Evolutionary conservation across 2,329 filamentous ascomycete species (phyloP).

Genomic region (Sporothrix pallida): DNA sequence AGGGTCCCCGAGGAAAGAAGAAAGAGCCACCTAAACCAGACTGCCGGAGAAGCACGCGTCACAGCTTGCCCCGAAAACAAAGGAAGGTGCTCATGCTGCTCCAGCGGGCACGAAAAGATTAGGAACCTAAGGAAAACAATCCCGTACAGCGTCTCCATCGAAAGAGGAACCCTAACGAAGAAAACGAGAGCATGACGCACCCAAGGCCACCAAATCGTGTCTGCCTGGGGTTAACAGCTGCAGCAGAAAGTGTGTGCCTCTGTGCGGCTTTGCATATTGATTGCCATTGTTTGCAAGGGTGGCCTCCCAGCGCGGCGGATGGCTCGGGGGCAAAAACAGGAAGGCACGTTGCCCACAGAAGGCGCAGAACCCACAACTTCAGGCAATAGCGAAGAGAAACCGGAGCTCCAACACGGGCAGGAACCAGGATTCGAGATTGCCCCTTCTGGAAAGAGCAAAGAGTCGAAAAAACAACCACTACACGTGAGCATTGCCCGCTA

Average conservation of each 20-base stretch:
- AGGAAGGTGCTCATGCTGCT: not conserved
- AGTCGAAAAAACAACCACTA: not conserved
- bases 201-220: constrained; percentile 4
- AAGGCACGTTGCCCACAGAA: constrained; percentile 25
- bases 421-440: constrained; percentile 22
- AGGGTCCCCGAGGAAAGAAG: constrained; percentile 1
- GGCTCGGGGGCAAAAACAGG: constrained; percentile 33
- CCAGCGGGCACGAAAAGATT: constrained; percentile 17
- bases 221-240: constrained; percentile 28
- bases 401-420: constrained; percentile 17
- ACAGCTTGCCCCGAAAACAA: constrained; percentile 19
- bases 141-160: not conserved
- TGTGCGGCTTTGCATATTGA: not conserved
- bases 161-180: not conserved
- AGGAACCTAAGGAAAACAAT: constrained; percentile 16
- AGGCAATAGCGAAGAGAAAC: constrained; percentile 34
- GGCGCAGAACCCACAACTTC: constrained; percentile 25
- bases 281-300: not conserved
- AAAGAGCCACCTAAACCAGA: constrained; percentile 7
- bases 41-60: constrained; percentile 17
- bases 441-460: not conserved
- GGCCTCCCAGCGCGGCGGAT: constrained; percentile 30
- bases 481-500: constrained; percentile 29
- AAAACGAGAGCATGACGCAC: constrained; percentile 30
- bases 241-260: constrained; percentile 8